phyloP scores from a whole-genome alignment of 768 basidiomycete genomes.

The Rhodocollybia butyracea region DNA sequence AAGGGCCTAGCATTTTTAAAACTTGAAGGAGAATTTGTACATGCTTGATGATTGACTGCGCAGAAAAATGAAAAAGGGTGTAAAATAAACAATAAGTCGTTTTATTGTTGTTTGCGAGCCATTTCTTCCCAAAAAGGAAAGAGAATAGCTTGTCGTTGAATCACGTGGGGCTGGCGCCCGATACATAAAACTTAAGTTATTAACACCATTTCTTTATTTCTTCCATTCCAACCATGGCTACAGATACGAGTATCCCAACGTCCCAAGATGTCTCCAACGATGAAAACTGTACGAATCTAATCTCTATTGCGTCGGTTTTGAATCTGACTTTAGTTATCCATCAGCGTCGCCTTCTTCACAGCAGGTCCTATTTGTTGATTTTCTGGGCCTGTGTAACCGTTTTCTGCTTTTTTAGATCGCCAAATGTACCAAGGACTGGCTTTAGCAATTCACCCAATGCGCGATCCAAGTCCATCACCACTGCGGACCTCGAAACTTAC shows the following conservation, averaged over 20 bases:
- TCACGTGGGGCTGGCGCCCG: no score
- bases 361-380: background rate
- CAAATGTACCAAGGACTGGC: constrained; percentile 28
- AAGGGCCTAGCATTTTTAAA: no score
- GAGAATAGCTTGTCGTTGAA: no score
- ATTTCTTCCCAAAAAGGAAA: no score
- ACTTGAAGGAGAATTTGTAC: no score
- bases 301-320: background rate
- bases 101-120: no score
- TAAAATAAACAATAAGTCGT: no score
- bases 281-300: background rate
- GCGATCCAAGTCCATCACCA: constrained; percentile 76
- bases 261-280: background rate
- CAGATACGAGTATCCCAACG: background rate
- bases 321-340: background rate
- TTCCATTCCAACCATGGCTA: background rate
- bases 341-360: background rate
- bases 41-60: no score
- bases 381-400: background rate
- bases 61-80: no score
- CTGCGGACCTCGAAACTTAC: constrained; percentile 72
- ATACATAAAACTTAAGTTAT: no score
- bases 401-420: constrained; percentile 4
- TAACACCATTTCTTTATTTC: background rate
- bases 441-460: constrained; percentile 71